Evolutionary conservation across 1,139 yeast genomes (phyloP), one percentile per base, ranked within the genome.

Genomic region (Yamadazyma sp.): DNA sequence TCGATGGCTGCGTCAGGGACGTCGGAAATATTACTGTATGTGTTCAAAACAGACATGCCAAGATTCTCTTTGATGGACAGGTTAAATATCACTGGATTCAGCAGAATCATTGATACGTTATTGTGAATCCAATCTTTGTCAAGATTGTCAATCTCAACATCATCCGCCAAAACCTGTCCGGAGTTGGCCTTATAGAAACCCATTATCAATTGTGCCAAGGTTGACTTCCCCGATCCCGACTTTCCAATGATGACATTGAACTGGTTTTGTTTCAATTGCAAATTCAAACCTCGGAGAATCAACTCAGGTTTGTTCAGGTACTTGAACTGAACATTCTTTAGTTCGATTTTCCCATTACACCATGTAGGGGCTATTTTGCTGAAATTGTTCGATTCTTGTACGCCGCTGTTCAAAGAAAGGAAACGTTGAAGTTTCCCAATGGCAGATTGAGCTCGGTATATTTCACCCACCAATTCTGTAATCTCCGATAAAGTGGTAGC

Each of bases 211-310:
- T 75, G 76, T 0, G 85, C 77, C 9, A 92, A 47, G 0, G 98
- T 86, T 0, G 97, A 88, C 57, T 92, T 92, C 0, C 98, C 98
- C 0, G 92, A 81, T 0, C 98, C 98, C 0, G 97, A 88, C 45
- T 74, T 72, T 0, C 98, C 98, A 36, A 92, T 75, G 1, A 92
- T 59, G 51, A 78, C 91, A 3, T 82, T 79, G 15, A 77, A 56
- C 29, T 65, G 51, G 1, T 77, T 73, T 0, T 76, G 59, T 5
- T 66, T 60, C 24, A 91, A 63, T 1, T 53, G 49, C 31, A 86
- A 46, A 15, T 62, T 54, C 1, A 84, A 64, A 34, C 73, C 48
- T 1, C 71, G 58, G 15, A 91, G 58, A 0, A 77, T 77, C 1
- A 53, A 53, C 4, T 69, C 66, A 0, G 69, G 66, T 46, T 91